Conservation (phyloP, 1,139 yeast genomes). For the Kodamaea anthophila region DNA sequence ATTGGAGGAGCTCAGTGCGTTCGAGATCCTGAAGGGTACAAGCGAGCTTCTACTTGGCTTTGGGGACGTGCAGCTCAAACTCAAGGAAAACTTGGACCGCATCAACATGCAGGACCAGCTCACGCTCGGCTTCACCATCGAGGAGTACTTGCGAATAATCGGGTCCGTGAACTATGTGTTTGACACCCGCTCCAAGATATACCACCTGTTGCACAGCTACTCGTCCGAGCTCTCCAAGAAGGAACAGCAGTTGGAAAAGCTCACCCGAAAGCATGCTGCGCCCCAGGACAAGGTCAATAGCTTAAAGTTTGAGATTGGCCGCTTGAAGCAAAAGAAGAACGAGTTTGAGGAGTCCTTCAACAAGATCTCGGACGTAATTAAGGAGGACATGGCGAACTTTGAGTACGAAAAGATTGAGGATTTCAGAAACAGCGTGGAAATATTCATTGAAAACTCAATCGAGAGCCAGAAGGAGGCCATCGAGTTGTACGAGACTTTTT, state of each 20-base stretch:
- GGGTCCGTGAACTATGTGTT: constrained; percentile 72
- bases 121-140: constrained; percentile 81
- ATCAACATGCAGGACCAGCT: constrained; percentile 81
- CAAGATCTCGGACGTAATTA: constrained; percentile 57
- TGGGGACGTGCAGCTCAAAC: constrained; percentile 63
- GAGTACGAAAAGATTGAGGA: constrained; percentile 77
- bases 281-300: constrained; percentile 56
- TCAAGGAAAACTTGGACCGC: constrained; percentile 72
- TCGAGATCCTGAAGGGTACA: constrained; percentile 70
- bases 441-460: constrained; percentile 82
- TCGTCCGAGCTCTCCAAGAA: constrained; percentile 41
- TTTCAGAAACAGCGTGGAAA: constrained; percentile 85
- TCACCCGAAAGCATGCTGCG: constrained; percentile 46
- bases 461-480: constrained; percentile 94
- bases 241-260: constrained; percentile 47
- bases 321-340: constrained; percentile 53
- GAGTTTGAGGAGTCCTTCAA: constrained; percentile 55
- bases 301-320: constrained; percentile 52
- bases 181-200: constrained; percentile 67
- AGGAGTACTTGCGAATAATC: constrained; percentile 76
- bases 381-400: constrained; percentile 60
- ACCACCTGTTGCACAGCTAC: constrained; percentile 49
- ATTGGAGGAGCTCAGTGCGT: constrained; percentile 63
- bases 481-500: constrained; percentile 91
- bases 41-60: constrained; percentile 52